Base-by-base conservation (phyloP, 169 alveolate genomes). In the Eimeria zaria region DNA sequence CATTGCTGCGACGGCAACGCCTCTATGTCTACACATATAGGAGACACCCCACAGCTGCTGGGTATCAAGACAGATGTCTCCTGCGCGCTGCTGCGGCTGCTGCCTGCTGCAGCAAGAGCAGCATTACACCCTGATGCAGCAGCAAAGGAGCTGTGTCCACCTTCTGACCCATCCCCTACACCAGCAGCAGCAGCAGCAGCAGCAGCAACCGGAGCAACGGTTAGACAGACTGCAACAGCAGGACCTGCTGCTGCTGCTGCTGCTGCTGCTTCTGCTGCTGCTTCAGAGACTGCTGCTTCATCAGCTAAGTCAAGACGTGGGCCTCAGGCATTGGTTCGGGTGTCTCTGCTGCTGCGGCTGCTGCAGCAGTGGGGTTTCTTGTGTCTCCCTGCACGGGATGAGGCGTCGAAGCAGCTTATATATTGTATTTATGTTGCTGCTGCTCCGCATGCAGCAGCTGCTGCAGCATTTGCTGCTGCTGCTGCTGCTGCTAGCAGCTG, bases 1-100 rank as follows among this genome's bases (percentile, higher is more conserved):
- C 60, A 74, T 12, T 83, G 91, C 91, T 83, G 91, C 74, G 91
- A 83, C 36, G 91, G 91, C 53, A 55, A 83, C 74, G 74, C 62
- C 36, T 11, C 33, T 55, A 20, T 83, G 51, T 55, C n/a, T 30
- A 30, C 53, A 24, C 91, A 83, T 74, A 74, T 55, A 30, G 30
- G 91, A 11, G 91, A 83, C 55, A 83, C 91, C 6, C 30, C 91
- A 12, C 55, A 55, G 33, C 27, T 83, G 30, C 74, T 55, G 36
- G 91, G 91, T 2, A 83, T 51, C 14, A 83, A 83, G 33, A 76
- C 91, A 9, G 91, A 83, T 36, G 74, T 83, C 20, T 27, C 55
- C 48, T 83, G 24, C 36, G 7, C 91, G 58, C 76, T 83, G 41
- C 48, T 83, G 41, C 91, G 91, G 48, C 91, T 83, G 91, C 91